phyloP scores from a whole-genome alignment of 192 early-diverging fungal species.

The Coemansia sp. region DNA sequence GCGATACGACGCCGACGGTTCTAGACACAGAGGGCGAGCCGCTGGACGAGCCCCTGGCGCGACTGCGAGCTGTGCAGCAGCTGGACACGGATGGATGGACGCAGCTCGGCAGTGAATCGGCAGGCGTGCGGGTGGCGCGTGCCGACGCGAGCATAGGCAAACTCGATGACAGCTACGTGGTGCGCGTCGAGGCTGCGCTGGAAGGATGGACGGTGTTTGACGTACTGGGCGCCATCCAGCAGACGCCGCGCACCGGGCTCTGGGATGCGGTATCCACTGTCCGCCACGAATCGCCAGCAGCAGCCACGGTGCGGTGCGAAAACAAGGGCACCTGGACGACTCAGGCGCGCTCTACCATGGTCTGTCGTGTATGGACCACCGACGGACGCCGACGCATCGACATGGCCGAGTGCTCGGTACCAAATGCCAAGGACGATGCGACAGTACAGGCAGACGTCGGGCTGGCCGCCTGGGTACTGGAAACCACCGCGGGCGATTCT shows the following conservation, averaged over 20 bases:
- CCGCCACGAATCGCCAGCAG: slow-evolving; percentile 10
- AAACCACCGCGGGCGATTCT: slow-evolving; percentile 8
- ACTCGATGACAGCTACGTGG: background rate
- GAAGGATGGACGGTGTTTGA: slow-evolving; percentile 52
- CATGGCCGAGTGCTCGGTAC: slow-evolving; percentile 39
- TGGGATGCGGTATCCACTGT: slow-evolving; percentile 24
- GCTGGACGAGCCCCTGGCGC: background rate
- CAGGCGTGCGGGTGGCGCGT: background rate
- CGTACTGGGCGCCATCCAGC: slow-evolving; percentile 24
- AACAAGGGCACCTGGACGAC: slow-evolving; percentile 35
- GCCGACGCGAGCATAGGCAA: background rate
- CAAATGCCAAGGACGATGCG: background rate
- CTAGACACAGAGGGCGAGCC: background rate
- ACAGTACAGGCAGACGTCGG: slow-evolving; percentile 30
- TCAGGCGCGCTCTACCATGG: slow-evolving; percentile 33
- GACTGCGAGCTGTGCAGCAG: background rate
- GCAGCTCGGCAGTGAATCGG: background rate
- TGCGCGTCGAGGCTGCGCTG: slow-evolving; percentile 33
- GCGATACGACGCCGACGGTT: background rate
- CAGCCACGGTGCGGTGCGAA: slow-evolving; percentile 8
- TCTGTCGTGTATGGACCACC: slow-evolving; percentile 34
- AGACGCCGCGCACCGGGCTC: slow-evolving; percentile 12
- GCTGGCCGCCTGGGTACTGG: slow-evolving; percentile 42
- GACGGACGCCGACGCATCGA: slow-evolving; percentile 39
- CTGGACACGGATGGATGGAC: background rate